Base-by-base conservation (phyloP, 345 rosid species). In the Hibiscus syriacus region DNA sequence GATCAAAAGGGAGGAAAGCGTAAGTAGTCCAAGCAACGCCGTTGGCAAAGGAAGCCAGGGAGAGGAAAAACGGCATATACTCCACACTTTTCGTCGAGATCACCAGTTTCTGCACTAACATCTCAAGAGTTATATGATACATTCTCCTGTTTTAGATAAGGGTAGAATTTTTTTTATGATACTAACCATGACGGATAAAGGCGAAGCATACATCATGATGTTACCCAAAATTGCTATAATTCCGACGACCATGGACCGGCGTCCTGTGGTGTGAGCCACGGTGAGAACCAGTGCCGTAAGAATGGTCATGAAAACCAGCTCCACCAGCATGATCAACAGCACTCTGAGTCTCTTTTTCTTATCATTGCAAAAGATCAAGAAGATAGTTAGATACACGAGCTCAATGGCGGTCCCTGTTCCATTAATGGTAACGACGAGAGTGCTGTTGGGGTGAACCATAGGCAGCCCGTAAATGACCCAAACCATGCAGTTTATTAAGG, bases 391-490 rank as follows among this genome's bases (percentile, higher is more conserved):
- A 74, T 80, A 90, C 2, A 79, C 66, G 11, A 85, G 2, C 80
- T 88, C 90, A 27, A 92, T 87, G 38, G 75, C 62, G 1, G 82
- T 55, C 9, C 98, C 98, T 0, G 89, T 0, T 0, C 85, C 92
- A 36, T 90, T 92, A 23, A 90, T 90, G 78, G 97, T 92, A 14
- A 82, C 2, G 29, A 92, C 92, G 69, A 90, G 72, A 25, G 65
- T 71, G 80, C 88, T 92, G 58, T 90, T 1, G 0, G 97, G 92
- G 70, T 79, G 88, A 50, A 92, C 93, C 73, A 73, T 38, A 3
- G 98, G 98, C 7, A 90, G 82, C 0, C 98, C 98, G 14, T 87
- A 92, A 60, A 92, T 66, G 7, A 87, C 83, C 98, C 98, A 92
- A 12, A 83, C 78, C 83, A 83, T 27, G 78, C 97, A 92, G 81